Evolutionary conservation across 2,329 filamentous ascomycete species (phyloP), one percentile per base, ranked within the genome.

Genomic region (Verticillium dahliae): DNA sequence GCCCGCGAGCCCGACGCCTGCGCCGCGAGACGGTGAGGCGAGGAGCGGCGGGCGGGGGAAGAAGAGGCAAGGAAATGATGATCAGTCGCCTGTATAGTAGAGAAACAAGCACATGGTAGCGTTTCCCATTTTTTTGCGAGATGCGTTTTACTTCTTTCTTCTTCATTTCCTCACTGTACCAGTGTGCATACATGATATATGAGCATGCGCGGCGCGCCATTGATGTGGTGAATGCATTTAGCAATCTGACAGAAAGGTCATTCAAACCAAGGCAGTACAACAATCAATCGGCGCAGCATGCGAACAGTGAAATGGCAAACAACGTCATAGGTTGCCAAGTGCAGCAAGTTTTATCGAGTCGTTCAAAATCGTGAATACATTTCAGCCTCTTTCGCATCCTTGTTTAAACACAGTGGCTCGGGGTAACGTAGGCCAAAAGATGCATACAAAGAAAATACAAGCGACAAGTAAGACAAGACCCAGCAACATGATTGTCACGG

Each of bases 61-160:
- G 27, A 41, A 33, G 41, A 35, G 65, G 56, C 27, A 31, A 31
- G 27, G 5, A 31, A 5, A 31, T 31, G 59, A 52, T 33, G 65
- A 67, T 55, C 70, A 74, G 60, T 71, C 73, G 61, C 70, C 66
- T 70, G 74, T 75, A 71, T 77, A 66, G 75, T 63, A 52, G 15
- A 22, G 18, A 27, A 22, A 18, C 45, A 52, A 52, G 27, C 45
- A 52, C 45, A 52, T 52, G 45, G 45, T 52, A 52, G 45, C 45
- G 45, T 22, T 52, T 52, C 45, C n/a, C 18, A 18, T 22, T 18
- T 11, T 27, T 18, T 68, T 62, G 57, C 27, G 27, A 31, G 27
- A 31, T 31, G 27, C 61, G 60, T 41, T 50, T 61, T 56, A 56
- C 61, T 58, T 56, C 57, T 62, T 60, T 41, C 41, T 61, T 56